Evolutionary conservation across 2,329 filamentous ascomycete genomes (phyloP).

Genomic region (Zasmidium citrigriseum): DNA sequence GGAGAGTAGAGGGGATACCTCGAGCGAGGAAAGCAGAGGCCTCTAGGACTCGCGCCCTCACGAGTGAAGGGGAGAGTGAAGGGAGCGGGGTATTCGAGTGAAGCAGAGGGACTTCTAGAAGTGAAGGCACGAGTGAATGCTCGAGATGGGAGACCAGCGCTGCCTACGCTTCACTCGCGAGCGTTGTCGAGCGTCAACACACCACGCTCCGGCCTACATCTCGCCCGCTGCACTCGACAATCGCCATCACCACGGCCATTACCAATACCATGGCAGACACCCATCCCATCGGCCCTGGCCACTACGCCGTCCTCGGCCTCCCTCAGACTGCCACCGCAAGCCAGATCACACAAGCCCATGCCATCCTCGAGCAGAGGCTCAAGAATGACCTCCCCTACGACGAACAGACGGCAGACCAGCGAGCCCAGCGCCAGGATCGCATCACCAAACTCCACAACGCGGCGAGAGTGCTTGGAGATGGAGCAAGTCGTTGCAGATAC

Average conservation of each 20-base stretch:
- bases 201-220: neutral
- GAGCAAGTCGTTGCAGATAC: neutral
- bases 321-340: neutral
- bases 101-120: too few relatives aligned
- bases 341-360: neutral
- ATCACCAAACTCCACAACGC: conserved; percentile 1
- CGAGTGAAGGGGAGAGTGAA: too few relatives aligned
- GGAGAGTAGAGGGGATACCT: too few relatives aligned
- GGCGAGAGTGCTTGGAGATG: neutral
- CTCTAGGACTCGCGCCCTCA: too few relatives aligned
- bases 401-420: neutral
- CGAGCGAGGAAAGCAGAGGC: too few relatives aligned
- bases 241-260: neutral
- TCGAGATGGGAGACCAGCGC: neutral
- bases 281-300: neutral
- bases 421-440: too few relatives aligned
- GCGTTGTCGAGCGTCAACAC: too few relatives aligned
- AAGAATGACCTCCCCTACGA: neutral
- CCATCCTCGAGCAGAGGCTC: neutral
- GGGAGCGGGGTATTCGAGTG: too few relatives aligned
- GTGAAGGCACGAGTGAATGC: neutral
- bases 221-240: neutral
- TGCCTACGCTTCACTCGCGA: too few relatives aligned
- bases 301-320: neutral
- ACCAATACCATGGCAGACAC: neutral